Conservation (phyloP, 2,329 filamentous ascomycete species). For the Coleophoma eucalyptorum region DNA sequence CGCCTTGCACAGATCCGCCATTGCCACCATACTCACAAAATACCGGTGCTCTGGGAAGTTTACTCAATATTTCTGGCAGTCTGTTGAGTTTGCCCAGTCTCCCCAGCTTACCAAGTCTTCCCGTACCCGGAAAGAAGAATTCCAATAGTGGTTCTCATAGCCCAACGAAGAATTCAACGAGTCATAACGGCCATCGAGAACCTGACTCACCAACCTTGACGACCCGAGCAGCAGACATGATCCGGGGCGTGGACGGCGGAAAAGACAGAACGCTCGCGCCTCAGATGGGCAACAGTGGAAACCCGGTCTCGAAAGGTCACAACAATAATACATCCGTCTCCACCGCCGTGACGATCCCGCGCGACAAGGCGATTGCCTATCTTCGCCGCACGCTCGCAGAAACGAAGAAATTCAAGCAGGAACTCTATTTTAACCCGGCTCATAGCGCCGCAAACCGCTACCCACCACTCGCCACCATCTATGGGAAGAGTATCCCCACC, state of each 20-base stretch:
- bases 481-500: constrained; percentile 82
- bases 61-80: constrained; percentile 25
- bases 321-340: constrained; percentile 23
- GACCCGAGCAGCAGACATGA: constrained; percentile 18
- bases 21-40: constrained; percentile 51
- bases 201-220: constrained; percentile 15
- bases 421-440: constrained; percentile 58
- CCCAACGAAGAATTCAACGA: constrained; percentile 7
- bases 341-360: constrained; percentile 25
- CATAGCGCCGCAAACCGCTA: constrained; percentile 68
- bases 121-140: constrained; percentile 21
- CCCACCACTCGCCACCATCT: constrained; percentile 78
- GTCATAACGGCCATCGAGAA: constrained; percentile 23
- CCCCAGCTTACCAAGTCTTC: constrained; percentile 12
- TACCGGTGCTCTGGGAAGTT: constrained; percentile 30
- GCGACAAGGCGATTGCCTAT: constrained; percentile 50
- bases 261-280: constrained; percentile 23
- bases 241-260: constrained; percentile 17
- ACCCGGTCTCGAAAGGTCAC: constrained; percentile 17
- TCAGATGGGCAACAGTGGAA: constrained; percentile 20
- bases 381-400: constrained; percentile 70
- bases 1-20: constrained; percentile 68
- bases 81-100: constrained; percentile 27
- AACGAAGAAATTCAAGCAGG: constrained; percentile 70
- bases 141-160: constrained; percentile 14